These are phyloP conservation scores for Podospora sp. DNA, from an alignment of 495 filamentous ascomycete species.

Conservation along the genomic window DNA sequence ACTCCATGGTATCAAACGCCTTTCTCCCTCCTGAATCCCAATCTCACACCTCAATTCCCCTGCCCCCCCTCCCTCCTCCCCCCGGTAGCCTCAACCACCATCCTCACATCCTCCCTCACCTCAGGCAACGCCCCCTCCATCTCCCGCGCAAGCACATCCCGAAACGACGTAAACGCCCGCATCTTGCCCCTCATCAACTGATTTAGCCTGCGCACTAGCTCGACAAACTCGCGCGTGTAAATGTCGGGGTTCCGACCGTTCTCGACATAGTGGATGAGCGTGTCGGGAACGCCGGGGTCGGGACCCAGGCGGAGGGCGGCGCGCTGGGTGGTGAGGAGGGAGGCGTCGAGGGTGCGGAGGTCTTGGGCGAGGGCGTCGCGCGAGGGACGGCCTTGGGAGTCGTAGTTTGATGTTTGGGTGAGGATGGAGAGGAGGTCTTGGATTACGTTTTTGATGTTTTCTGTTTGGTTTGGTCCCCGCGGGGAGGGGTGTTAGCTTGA, in stretches of 20 bases:
- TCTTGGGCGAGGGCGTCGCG: slow-evolving; percentile 48
- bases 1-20: background rate
- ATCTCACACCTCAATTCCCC: background rate
- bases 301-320: slow-evolving; percentile 64
- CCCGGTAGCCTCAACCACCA: slow-evolving; percentile 55
- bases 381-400: slow-evolving; percentile 62
- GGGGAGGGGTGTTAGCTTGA: background rate
- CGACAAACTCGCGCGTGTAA: slow-evolving; percentile 96
- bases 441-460: slow-evolving; percentile 71
- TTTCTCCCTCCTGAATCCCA: background rate
- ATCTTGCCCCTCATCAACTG: slow-evolving; percentile 83
- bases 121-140: slow-evolving; percentile 80
- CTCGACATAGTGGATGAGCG: slow-evolving; percentile 92
- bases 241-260: slow-evolving; percentile 94
- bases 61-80: background rate
- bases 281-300: slow-evolving; percentile 69
- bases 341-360: slow-evolving; percentile 39
- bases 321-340: slow-evolving; percentile 34
- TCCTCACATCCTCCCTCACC: slow-evolving; percentile 67
- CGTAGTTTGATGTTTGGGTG: slow-evolving; percentile 70
- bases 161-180: slow-evolving; percentile 76
- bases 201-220: slow-evolving; percentile 81
- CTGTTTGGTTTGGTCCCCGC: slow-evolving; percentile 41
- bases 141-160: slow-evolving; percentile 79
- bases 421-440: slow-evolving; percentile 85